Evolutionary conservation across 2,329 filamentous ascomycete genomes (phyloP).

Genomic region (Gnomoniopsis sp.): DNA sequence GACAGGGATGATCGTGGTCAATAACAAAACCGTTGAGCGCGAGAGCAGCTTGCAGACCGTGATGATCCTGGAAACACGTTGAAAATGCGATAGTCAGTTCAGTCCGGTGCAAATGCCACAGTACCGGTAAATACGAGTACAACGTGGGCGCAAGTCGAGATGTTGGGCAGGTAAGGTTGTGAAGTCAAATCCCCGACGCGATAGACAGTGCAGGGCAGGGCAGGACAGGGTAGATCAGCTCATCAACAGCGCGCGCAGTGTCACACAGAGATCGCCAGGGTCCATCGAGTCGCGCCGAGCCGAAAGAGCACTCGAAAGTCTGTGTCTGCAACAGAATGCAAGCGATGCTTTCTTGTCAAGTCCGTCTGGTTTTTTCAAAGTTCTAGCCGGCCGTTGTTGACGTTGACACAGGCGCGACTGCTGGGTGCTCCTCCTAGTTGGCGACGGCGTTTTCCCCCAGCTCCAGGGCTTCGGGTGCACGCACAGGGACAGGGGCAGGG

Average conservation of each 20-base stretch:
- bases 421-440: neutral
- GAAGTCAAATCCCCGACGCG: constrained; percentile 1
- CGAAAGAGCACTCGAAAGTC: neutral
- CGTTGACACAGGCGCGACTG: neutral
- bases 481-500: neutral
- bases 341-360: neutral
- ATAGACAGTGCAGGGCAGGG: neutral
- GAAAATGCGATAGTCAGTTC: neutral
- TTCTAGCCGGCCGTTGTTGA: too few species aligned
- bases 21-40: constrained; percentile 9
- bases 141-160: neutral
- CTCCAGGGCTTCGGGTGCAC: neutral
- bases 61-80: constrained; percentile 9
- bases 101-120: neutral
- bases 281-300: neutral
- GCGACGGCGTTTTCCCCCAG: neutral
- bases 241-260: neutral
- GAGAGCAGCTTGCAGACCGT: neutral
- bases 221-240: neutral
- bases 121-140: neutral
- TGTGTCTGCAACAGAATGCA: neutral
- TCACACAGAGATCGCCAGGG: neutral
- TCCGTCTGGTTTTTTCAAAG: neutral
- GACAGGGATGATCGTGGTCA: constrained; percentile 20
- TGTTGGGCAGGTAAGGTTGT: neutral